A percentile compares a stretch with the other conserved stretches of the same genome.
Evolutionary conservation across 192 early-diverging fungal genomes (phyloP).

Genomic region (Funneliformis geosporum): DNA sequence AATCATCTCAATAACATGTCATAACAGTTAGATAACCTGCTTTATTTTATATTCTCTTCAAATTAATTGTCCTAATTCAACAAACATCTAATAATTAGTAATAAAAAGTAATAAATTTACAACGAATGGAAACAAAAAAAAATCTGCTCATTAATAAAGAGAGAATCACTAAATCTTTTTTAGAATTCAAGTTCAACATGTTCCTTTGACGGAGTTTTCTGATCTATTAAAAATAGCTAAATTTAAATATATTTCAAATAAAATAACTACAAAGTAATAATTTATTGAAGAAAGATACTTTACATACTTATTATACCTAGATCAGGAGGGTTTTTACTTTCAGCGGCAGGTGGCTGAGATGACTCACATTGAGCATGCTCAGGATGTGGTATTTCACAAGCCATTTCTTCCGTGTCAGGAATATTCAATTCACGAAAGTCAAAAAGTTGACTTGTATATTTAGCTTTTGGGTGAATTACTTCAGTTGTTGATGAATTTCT

Average conservation of each 20-base stretch:
- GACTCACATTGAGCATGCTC: not conserved
- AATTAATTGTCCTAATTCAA: no score
- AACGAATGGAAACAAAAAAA: not conserved
- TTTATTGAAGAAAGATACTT: not conserved
- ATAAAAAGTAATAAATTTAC: no score
- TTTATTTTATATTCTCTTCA: not conserved
- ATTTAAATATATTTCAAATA: not conserved
- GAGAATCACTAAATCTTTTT: not conserved
- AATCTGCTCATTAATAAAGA: not conserved
- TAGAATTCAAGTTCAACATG: not conserved
- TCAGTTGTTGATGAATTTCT: not conserved
- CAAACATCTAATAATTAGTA: no score
- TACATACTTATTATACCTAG: not conserved
- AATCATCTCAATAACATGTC: not conserved
- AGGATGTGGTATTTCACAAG: not conserved
- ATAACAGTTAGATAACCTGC: no score
- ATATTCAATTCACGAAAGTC: slow-evolving; percentile 2
- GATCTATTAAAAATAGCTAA: not conserved
- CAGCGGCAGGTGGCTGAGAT: not conserved
- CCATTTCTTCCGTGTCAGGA: not conserved
- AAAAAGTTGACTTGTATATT: slow-evolving; percentile 7
- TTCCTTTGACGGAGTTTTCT: not conserved
- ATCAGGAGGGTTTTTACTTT: not conserved
- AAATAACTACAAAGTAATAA: not conserved
- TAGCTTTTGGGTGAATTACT: not conserved